Evolutionary conservation across 306 rosid species (phyloP).

Genomic region (Phaseolus lunatus): DNA sequence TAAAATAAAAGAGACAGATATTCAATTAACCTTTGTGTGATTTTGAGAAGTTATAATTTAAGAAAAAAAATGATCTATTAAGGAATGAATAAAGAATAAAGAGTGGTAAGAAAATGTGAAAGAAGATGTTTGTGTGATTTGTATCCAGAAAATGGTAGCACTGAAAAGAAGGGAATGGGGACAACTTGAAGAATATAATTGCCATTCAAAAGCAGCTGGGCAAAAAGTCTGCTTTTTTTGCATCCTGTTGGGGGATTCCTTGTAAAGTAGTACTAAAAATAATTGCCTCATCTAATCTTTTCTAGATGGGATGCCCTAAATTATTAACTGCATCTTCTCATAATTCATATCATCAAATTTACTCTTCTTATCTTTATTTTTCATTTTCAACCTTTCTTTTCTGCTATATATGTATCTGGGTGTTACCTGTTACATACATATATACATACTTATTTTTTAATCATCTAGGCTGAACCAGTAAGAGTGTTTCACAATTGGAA

Average conservation of each 20-base stretch:
- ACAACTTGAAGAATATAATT: conserved; percentile 48
- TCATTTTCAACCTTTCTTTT: not conserved
- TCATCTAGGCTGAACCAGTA: not conserved
- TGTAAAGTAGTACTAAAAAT: conserved; percentile 25
- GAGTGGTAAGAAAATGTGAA: not conserved
- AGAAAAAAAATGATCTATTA: too few species aligned
- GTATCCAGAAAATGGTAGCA: not conserved
- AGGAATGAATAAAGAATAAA: too few species aligned
- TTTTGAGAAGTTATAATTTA: too few species aligned
- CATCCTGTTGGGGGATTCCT: conserved; percentile 57
- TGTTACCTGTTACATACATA: not conserved
- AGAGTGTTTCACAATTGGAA: not conserved
- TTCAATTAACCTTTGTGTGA: too few species aligned
- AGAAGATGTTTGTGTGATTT: not conserved
- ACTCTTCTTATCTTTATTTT: not conserved
- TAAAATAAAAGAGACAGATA: too few species aligned
- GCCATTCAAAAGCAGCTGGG: conserved; percentile 42
- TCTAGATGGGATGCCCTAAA: not conserved
- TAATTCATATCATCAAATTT: not conserved
- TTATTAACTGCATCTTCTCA: conserved; percentile 6
- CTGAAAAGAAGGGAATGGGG: conserved; percentile 44
- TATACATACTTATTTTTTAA: not conserved
- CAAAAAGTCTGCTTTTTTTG: conserved; percentile 49
- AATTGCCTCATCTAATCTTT: conserved; percentile 40
- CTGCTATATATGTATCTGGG: not conserved